Conservation (phyloP, 257 asterid genomes). For the Nicotiana undulata region DNA sequence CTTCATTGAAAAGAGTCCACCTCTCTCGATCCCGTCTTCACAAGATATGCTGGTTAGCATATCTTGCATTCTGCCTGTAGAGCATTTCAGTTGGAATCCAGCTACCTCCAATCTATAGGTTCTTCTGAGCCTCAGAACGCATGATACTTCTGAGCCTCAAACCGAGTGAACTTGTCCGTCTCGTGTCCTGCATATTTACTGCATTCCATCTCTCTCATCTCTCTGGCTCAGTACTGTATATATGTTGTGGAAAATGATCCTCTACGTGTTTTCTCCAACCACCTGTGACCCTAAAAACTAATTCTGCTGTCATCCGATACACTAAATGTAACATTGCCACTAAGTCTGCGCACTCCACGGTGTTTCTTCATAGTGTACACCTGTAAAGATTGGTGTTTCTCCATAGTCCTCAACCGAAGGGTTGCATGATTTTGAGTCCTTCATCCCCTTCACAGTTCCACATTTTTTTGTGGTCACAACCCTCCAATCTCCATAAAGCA, state of each 20-base stretch:
- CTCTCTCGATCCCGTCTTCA: background rate
- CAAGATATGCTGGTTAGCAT: background rate
- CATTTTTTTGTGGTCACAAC: background rate
- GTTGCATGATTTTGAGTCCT: background rate
- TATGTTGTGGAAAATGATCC: background rate
- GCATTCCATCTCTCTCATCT: background rate
- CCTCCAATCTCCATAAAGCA: background rate
- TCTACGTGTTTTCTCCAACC: background rate
- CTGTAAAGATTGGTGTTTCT: background rate
- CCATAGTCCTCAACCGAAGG: background rate
- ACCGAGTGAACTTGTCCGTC: background rate
- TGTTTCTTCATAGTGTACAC: background rate
- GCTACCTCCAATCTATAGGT: background rate
- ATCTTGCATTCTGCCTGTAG: background rate
- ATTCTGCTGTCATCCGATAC: background rate
- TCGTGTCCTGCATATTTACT: background rate
- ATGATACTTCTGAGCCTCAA: background rate
- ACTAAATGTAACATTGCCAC: background rate
- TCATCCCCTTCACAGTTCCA: background rate
- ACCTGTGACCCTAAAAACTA: background rate
- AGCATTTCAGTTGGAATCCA: background rate
- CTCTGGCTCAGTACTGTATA: background rate
- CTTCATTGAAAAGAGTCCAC: background rate
- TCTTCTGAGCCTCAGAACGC: background rate
- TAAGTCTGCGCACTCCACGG: background rate